Evolutionary conservation across 2,329 filamentous ascomycete genomes (phyloP).

Genomic region (Domatiomyces catenatus): DNA sequence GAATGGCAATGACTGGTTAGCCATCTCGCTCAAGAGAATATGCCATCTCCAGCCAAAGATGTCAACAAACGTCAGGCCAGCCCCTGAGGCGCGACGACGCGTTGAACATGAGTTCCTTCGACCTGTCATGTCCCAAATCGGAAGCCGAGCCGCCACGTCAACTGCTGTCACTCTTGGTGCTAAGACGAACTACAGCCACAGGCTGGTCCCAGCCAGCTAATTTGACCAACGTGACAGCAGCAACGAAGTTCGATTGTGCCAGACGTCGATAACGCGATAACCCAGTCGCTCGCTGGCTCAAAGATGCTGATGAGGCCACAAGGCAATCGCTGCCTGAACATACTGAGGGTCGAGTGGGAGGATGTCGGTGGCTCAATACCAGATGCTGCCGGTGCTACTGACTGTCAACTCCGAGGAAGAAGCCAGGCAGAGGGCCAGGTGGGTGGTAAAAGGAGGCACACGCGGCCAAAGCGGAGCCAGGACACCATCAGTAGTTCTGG

Average conservation of each 20-base stretch:
- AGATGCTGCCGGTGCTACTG: background rate
- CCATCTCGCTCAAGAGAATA: background rate
- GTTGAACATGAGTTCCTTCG: background rate
- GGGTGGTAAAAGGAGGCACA: background rate
- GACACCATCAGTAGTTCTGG: conserved; percentile 23
- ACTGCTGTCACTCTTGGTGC: background rate
- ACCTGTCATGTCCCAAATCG: background rate
- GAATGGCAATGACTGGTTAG: background rate
- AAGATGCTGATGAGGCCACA: no score
- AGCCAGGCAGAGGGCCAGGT: background rate
- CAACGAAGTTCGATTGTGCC: background rate
- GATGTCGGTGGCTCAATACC: background rate
- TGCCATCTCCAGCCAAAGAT: background rate
- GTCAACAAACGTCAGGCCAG: background rate
- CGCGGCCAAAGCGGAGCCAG: no score
- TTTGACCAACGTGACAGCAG: background rate
- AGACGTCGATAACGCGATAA: background rate
- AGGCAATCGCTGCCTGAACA: background rate
- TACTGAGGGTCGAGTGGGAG: background rate
- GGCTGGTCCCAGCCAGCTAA: background rate
- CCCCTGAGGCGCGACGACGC: background rate
- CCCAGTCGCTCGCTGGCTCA: no score
- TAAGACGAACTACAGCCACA: background rate
- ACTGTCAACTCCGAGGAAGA: background rate
- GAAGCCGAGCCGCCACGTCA: background rate